Evolutionary conservation across 2,329 filamentous ascomycete genomes (phyloP), one percentile per base, ranked within the genome.

Genomic region (Blastomyces gilchristii): DNA sequence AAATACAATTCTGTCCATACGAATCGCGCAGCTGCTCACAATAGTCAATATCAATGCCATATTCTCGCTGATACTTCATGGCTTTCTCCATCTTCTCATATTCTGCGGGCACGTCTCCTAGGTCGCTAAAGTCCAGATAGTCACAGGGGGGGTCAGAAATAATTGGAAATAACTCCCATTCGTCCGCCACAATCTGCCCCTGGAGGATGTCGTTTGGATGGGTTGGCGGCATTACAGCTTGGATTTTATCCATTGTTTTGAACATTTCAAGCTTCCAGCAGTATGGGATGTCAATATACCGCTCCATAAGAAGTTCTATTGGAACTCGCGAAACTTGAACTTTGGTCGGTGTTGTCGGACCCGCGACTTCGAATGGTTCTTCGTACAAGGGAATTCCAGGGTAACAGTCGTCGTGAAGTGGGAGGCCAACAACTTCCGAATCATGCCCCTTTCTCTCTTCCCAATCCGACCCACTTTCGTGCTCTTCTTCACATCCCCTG

Each of bases 1-100:
- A 45, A 25, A 11, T 11, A 18, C n/a, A 47, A 47, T 47, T 45
- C 5, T 25, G 18, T 7, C 28, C 45, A 37, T 53, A 41, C 31
- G 16, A 25, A 6, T 14, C 34, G 14, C 31, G 34, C 47, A 61
- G 18, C 22, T 61, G 14, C 31, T 52, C 8, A 31, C 47, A 52
- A 45, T 61, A 61, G 18, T 61, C 58, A n/a, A 47, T 37, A 28
- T 61, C 58, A 31, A 61, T 31, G 25, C 25, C 37, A 39, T 61
- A 25, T 18, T 61, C 45, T 18, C 43, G 58, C 11, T 53, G 45
- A 43, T 52, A 61, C 7, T 31, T 37, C 31, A 53, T 12, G 0
- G 45, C 45, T 50, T 28, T 31, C 22, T 34, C 45, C 58, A 61
- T 61, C 16, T 11, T 52, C 49, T 50, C 43, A 39, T 61, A 61